Conservation (phyloP, 495 filamentous ascomycete species). For the Chaetomidium leptoderma region DNA sequence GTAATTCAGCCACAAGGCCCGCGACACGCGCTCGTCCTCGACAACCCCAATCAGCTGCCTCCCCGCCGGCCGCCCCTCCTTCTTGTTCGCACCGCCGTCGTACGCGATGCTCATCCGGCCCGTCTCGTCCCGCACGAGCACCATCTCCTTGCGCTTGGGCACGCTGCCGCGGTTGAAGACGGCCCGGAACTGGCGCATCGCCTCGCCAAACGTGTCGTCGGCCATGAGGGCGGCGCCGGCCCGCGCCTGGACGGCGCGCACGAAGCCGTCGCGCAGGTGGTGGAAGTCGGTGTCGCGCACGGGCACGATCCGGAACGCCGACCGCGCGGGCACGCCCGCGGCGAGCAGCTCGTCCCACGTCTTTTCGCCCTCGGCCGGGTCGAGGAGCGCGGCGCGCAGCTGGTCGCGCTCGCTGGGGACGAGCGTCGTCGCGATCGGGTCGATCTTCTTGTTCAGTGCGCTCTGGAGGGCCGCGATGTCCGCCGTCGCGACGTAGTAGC, state of each 20-base stretch:
- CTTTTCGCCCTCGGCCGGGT: slow-evolving; percentile 60
- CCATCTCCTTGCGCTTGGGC: slow-evolving; percentile 66
- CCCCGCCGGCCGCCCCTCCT: slow-evolving; percentile 32
- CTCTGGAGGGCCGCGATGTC: slow-evolving; percentile 60
- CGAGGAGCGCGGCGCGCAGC: slow-evolving; percentile 62
- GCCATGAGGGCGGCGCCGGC: slow-evolving; percentile 44
- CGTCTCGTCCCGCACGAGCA: slow-evolving; percentile 62
- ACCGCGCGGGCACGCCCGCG: slow-evolving; percentile 57
- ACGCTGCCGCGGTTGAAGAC: slow-evolving; percentile 73
- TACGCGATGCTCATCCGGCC: slow-evolving; percentile 67
- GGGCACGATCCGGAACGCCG: slow-evolving; percentile 73
- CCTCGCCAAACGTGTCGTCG: slow-evolving; percentile 65
- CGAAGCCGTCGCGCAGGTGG: slow-evolving; percentile 87
- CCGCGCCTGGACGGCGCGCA: slow-evolving; percentile 73
- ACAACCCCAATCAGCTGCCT: slow-evolving; percentile 60
- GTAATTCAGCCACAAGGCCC: slow-evolving; percentile 85
- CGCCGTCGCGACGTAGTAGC: slow-evolving; percentile 76
- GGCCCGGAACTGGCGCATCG: slow-evolving; percentile 69
- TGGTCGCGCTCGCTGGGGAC: slow-evolving; percentile 72
- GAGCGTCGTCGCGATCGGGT: slow-evolving; percentile 71
- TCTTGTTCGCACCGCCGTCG: slow-evolving; percentile 52
- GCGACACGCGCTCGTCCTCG: slow-evolving; percentile 70
- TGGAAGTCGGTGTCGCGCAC: slow-evolving; percentile 85
- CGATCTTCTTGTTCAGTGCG: slow-evolving; percentile 46
- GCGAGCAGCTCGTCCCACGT: slow-evolving; percentile 70